Evolutionary conservation across 495 filamentous ascomycete species (phyloP), one percentile per base, ranked within the genome.

Genomic region (Bryoglossum gracile): DNA sequence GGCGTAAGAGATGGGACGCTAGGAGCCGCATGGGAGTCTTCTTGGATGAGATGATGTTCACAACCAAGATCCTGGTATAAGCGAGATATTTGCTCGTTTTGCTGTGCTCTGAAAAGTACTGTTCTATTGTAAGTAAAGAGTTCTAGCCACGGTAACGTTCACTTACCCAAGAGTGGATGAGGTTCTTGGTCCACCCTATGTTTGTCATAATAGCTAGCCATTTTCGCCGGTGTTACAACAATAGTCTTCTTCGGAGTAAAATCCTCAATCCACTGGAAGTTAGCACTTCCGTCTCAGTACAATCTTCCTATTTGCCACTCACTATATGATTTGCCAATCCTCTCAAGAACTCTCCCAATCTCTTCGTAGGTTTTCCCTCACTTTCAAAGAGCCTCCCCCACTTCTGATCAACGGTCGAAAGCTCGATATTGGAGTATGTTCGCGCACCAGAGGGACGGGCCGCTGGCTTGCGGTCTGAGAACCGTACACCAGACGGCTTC

Each of bases 321-420:
- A 91, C 88, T 58, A 96, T 70, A 61, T 90, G 84, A 26, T 82
- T 71, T 14, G 88, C 90, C 46, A 95, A 67, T 1, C 85, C 87
- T 24, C 82, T 72, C 48, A 95, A 66, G 34, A 95, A 82, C 52
- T 86, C 74, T 0, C 80, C 77, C 16, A 89, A 69, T 51, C 84
- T 74, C 34, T 70, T 60, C 0, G 85, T 92, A 6, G 87, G 77
- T 42, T 76, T 70, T 2, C 81, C 82, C 4, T 71, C 68, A 43
- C 75, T 72, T 40, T 87, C 83, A 59, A 94, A 92, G 13, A 94
- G 60, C 21, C 73, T 75, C 0, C 85, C 83, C 87, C 88, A 94
- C 51, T 83, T 80, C 56, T 75, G 74, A 49, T 68, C 60, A 25
- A 67, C 41, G 21, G 58, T 53, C 39, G 57, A 54, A 8, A 62